Conservation (phyloP, 2,329 filamentous ascomycete species). For the Emmonsiellopsis sp. region DNA sequence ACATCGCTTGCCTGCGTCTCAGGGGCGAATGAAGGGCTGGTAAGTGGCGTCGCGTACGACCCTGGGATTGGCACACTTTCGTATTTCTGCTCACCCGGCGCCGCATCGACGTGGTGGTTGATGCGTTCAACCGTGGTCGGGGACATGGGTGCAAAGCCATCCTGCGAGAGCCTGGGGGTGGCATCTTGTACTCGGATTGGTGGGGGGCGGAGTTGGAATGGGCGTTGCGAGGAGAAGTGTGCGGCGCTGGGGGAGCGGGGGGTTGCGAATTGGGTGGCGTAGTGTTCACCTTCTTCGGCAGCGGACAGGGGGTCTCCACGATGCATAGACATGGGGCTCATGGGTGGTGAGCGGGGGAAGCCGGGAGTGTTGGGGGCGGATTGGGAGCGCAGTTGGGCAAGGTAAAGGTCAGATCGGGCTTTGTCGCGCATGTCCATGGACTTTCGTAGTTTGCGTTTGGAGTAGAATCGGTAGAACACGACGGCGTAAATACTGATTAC, state of each 20-base stretch:
- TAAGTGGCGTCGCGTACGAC: slow-evolving; percentile 55
- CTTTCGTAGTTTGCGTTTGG: slow-evolving; percentile 89
- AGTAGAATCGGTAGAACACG: slow-evolving; percentile 96
- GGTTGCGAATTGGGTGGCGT: slow-evolving; percentile 45
- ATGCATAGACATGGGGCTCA: slow-evolving; percentile 24
- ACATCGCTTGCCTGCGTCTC: slow-evolving; percentile 3
- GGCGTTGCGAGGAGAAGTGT: slow-evolving; percentile 39
- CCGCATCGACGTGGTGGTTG: slow-evolving; percentile 58
- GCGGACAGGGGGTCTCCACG: slow-evolving; percentile 36
- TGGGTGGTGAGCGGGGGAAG: slow-evolving; percentile 51
- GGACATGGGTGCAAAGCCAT: slow-evolving; percentile 44
- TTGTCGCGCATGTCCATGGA: slow-evolving; percentile 94
- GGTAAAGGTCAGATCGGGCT: slow-evolving; percentile 88
- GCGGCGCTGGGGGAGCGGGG: slow-evolving; percentile 54
- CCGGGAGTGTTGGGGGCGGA: slow-evolving; percentile 93
- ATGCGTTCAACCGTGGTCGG: slow-evolving; percentile 35
- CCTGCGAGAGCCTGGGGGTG: slow-evolving; percentile 60
- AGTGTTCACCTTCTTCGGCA: slow-evolving; percentile 44
- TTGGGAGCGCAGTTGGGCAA: slow-evolving; percentile 73
- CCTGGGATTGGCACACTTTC: slow-evolving; percentile 81
- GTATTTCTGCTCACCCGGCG: slow-evolving; percentile 75
- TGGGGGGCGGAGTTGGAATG: slow-evolving; percentile 83
- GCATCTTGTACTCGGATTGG: slow-evolving; percentile 69
- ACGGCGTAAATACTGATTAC: slow-evolving; percentile 88
- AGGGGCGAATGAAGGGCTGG: slow-evolving; percentile 32